Evolutionary conservation across 2,329 filamentous ascomycete species (phyloP), one percentile per base, ranked within the genome.

Genomic region (Aspergillus ruber): DNA sequence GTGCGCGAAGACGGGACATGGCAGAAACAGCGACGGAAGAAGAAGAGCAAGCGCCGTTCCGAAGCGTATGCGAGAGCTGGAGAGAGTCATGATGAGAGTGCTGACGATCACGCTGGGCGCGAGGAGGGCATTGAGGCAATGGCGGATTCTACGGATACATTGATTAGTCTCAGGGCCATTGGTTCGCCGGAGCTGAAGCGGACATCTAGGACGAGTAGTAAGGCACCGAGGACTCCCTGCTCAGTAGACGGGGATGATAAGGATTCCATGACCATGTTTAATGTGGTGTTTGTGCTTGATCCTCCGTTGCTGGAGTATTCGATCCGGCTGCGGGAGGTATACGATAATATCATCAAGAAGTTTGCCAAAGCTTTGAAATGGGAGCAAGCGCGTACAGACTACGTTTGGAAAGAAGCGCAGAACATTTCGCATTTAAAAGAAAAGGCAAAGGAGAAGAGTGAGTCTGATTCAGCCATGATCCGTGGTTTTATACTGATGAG

Each of bases 241-340:
- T 54, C 4, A 21, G 38, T 58, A 36, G 64, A 69, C 43, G 48
- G 51, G 0, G 60, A 64, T 42, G 73, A 75, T 44, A 77, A 74
- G 50, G 72, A 80, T 49, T 81, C 81, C 42, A 90, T 97, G 87
- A 90, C 85, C 53, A 97, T 97, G 91, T 98, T 98, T 71, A 95
- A 96, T 66, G 80, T 96, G 9, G 90, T 97, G 20, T 97, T 97
- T 66, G 87, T 95, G 44, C 74, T 96, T 54, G 86, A 88, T 56
- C 87, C 90, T 3, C 85, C 84, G 43, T 82, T 84, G 45, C 76
- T 90, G 48, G 87, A 95, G 62, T 83, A 86, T 55, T 86, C 87
- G 48, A 76, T 74, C 61, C 74, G 80, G 10, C 74, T 94, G 41
- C 80, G 85, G 39, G 87, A 94, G 54, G 84, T 96, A 63, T 95